phyloP scores from a whole-genome alignment of 1,284 basidiomycete species.

The Vanrija humicola region DNA sequence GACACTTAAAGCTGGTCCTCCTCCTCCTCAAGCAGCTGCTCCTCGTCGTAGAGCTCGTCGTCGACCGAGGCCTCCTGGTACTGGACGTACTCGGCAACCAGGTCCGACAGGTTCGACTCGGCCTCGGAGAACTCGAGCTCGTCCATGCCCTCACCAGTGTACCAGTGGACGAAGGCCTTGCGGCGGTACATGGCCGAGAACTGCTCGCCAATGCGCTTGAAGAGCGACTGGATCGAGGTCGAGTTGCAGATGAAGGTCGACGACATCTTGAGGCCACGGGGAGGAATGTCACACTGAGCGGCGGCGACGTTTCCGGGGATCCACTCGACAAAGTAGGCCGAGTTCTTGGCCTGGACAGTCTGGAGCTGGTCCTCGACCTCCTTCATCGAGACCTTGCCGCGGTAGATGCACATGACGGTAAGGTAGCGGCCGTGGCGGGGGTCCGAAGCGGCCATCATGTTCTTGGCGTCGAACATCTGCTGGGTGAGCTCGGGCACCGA shows the following conservation, averaged over 20 bases:
- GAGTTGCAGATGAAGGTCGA: slow-evolving; percentile 98
- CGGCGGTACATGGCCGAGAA: slow-evolving; percentile 99
- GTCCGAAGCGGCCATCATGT: slow-evolving; percentile 93
- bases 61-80: slow-evolving; percentile 77
- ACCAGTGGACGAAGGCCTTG: slow-evolving; percentile 99
- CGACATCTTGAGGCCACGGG: slow-evolving; percentile 89
- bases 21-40: slow-evolving; percentile 43
- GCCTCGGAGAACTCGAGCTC: slow-evolving; percentile 94
- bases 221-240: slow-evolving; percentile 93
- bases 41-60: slow-evolving; percentile 51
- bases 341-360: slow-evolving; percentile 95
- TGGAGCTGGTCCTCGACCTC: slow-evolving; percentile 99
- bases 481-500: slow-evolving; percentile 93
- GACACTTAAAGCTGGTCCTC: slow-evolving; percentile 32
- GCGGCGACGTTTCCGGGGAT: slow-evolving; percentile 97
- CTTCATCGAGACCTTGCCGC: slow-evolving; percentile 98
- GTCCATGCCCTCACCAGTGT: slow-evolving; percentile 98
- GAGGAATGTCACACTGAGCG: slow-evolving; percentile 88
- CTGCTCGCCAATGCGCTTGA: slow-evolving; percentile 95
- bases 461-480: slow-evolving; percentile 98
- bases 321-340: slow-evolving; percentile 97
- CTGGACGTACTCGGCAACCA: slow-evolving; percentile 91
- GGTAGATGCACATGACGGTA: slow-evolving; percentile 92
- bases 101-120: slow-evolving; percentile 93
- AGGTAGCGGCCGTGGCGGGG: slow-evolving; percentile 67